A percentile compares a stretch with the other conserved stretches of the same genome.
Evolutionary conservation across 306 rosid species (phyloP).

Genomic region (Prunus campanulata): DNA sequence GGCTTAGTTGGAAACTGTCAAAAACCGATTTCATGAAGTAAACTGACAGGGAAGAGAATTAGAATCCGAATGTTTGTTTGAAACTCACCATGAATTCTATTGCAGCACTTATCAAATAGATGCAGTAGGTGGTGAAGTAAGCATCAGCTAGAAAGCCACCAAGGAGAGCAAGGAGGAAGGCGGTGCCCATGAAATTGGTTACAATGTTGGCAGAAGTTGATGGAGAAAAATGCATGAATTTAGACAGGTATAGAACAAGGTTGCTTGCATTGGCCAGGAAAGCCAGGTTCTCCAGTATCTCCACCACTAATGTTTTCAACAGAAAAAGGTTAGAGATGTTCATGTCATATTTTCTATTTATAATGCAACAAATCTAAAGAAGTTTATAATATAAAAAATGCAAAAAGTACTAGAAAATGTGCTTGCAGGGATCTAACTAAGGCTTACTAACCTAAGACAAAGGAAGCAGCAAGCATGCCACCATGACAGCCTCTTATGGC

Average conservation of each 20-base stretch:
- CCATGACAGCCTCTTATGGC: slow-evolving; percentile 63
- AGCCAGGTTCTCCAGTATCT: slow-evolving; percentile 79
- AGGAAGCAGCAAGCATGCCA: slow-evolving; percentile 77
- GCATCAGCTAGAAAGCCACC: slow-evolving; percentile 88
- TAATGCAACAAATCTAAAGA: background rate
- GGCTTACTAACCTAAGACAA: slow-evolving; percentile 58
- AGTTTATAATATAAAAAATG: too few species aligned
- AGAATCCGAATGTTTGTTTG: background rate
- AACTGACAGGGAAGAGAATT: background rate
- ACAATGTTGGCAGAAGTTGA: slow-evolving; percentile 63
- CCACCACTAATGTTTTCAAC: slow-evolving; percentile 47
- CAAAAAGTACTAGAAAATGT: background rate
- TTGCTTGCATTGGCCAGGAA: slow-evolving; percentile 83
- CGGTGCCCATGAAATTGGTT: slow-evolving; percentile 83
- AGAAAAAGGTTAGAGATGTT: slow-evolving; percentile 1
- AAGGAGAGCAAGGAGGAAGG: slow-evolving; percentile 80
- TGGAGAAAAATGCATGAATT: slow-evolving; percentile 68
- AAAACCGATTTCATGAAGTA: background rate
- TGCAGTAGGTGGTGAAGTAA: slow-evolving; percentile 56
- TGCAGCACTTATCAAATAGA: slow-evolving; percentile 58
- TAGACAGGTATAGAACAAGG: slow-evolving; percentile 62
- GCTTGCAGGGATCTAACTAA: background rate
- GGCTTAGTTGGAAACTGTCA: slow-evolving; percentile 10
- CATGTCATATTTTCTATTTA: background rate
- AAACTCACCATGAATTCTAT: slow-evolving; percentile 62